Evolutionary conservation across 345 rosid genomes (phyloP).

Genomic region (Populus deltoides): DNA sequence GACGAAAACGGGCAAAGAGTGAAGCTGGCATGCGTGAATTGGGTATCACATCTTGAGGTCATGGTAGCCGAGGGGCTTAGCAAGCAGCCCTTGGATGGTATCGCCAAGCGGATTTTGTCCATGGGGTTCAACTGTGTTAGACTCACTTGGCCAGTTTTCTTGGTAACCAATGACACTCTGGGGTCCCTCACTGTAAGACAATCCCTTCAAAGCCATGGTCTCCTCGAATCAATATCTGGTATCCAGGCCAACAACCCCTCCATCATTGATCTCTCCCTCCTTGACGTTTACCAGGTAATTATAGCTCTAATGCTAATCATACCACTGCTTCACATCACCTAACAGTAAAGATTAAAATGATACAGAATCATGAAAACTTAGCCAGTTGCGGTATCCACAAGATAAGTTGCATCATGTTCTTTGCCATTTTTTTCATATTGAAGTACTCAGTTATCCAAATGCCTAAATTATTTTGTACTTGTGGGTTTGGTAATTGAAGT

Average conservation of each 20-base stretch:
- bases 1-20: constrained; percentile 27
- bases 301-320: neutral
- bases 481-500: too few species aligned
- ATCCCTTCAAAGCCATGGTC: constrained; percentile 64
- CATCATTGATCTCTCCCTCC: constrained; percentile 69
- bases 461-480: too few species aligned
- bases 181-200: constrained; percentile 23
- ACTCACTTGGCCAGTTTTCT: constrained; percentile 41
- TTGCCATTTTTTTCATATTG: too few species aligned
- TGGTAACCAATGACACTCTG: constrained; percentile 30
- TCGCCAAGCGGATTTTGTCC: constrained; percentile 19
- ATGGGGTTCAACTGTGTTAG: constrained; percentile 47
- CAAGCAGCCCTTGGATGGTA: constrained; percentile 33
- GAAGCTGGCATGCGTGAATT: constrained; percentile 39
- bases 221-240: constrained; percentile 60
- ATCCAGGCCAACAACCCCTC: constrained; percentile 75
- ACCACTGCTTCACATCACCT: neutral
- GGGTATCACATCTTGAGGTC: constrained; percentile 35
- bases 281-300: constrained; percentile 73
- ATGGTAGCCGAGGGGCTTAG: constrained; percentile 46
- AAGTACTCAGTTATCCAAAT: too few species aligned
- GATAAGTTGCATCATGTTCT: too few species aligned
- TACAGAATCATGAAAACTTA: neutral
- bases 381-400: neutral
- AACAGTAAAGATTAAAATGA: neutral